Evolutionary conservation across 2,329 filamentous ascomycete species (phyloP).

Genomic region (Exophiala viscosa): DNA sequence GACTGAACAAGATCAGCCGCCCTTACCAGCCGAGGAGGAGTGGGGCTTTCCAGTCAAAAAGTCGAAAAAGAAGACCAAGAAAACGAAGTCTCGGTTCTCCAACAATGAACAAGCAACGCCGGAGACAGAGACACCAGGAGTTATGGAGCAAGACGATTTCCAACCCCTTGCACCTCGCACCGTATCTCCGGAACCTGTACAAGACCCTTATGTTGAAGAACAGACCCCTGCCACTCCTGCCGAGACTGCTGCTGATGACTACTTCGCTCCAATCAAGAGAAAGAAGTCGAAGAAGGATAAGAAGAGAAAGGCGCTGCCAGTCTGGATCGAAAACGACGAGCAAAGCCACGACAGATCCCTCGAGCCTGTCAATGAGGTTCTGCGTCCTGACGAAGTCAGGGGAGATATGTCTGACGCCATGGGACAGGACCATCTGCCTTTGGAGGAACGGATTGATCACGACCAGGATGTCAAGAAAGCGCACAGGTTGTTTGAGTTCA

Average conservation of each 20-base stretch:
- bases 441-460: not conserved
- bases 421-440: not conserved
- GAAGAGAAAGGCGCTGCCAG: constrained; percentile 10
- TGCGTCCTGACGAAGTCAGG: not conserved
- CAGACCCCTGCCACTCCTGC: not conserved
- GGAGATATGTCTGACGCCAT: no score
- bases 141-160: constrained; percentile 4
- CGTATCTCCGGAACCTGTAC: constrained; percentile 2
- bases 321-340: constrained; percentile 9
- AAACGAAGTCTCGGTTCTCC: constrained; percentile 4
- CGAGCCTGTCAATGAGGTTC: not conserved
- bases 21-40: constrained; percentile 2
- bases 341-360: not conserved
- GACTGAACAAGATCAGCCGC: not conserved
- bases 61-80: constrained; percentile 23
- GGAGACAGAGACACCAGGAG: constrained; percentile 2
- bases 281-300: constrained; percentile 30
- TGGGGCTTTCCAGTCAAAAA: constrained; percentile 32
- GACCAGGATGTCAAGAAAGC: not conserved
- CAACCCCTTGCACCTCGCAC: constrained; percentile 3
- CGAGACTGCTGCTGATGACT: constrained; percentile 2
- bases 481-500: not conserved
- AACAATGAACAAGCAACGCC: not conserved
- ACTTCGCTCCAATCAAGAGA: constrained; percentile 29
- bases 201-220: not conserved